phyloP scores from a whole-genome alignment of 371 early-diverging fungal species.

The Mucor irregularis region DNA sequence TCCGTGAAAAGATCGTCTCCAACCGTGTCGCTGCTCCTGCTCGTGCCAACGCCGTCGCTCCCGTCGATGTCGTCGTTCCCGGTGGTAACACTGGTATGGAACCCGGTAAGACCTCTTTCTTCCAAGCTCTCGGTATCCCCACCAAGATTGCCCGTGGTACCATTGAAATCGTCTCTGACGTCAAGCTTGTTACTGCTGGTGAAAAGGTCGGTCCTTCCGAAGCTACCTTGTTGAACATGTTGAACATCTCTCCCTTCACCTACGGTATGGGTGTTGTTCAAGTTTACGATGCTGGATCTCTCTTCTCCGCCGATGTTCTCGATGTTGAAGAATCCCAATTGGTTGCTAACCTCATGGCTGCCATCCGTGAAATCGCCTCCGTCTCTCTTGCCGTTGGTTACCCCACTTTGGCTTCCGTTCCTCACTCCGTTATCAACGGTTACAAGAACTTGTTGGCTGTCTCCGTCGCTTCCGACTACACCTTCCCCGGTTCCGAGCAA shows the following conservation, averaged over 20 bases:
- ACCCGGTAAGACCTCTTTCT: constrained; percentile 99
- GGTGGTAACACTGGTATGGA: constrained; percentile 99
- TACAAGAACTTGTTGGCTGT: constrained; percentile 96
- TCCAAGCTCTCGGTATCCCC: constrained; percentile 99
- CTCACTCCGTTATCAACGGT: constrained; percentile 95
- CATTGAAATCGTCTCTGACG: constrained; percentile 99
- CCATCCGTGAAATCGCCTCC: constrained; percentile 89
- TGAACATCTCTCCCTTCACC: constrained; percentile 99
- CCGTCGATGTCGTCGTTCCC: constrained; percentile 95
- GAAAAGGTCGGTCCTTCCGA: constrained; percentile 99
- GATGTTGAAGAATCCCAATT: constrained; percentile 93
- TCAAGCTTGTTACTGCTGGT: constrained; percentile 90
- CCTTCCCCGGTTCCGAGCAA: constrained; percentile 90
- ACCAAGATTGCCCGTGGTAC: constrained; percentile 99
- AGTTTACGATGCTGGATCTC: constrained; percentile 94
- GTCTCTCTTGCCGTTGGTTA: constrained; percentile 93
- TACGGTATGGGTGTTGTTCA: constrained; percentile 96
- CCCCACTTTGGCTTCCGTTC: constrained; percentile 96
- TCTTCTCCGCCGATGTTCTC: constrained; percentile 90
- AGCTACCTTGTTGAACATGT: constrained; percentile 98
- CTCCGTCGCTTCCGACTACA: constrained; percentile 92
- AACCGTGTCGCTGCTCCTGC: constrained; percentile 99
- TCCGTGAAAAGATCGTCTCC: constrained; percentile 88
- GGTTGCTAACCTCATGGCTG: constrained; percentile 75
- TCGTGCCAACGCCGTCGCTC: constrained; percentile 98